phyloP scores from a whole-genome alignment of 148 eudicot species.

The Arctostaphylos glauca region DNA sequence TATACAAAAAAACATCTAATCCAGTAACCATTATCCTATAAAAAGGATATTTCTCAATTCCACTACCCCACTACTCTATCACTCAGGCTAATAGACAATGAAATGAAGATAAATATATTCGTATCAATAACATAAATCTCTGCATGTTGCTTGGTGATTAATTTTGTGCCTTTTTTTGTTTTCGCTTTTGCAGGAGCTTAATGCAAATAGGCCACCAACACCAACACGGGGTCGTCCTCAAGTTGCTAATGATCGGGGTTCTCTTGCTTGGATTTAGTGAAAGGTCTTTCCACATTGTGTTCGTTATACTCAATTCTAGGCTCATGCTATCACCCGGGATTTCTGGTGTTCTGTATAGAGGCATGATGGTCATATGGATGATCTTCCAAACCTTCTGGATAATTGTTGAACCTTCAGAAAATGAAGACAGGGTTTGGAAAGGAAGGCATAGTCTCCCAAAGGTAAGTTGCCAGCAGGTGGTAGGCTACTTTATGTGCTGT shows the following conservation, averaged over 20 bases:
- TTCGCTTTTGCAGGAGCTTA: conserved; percentile 57
- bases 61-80: background rate
- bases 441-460: conserved; percentile 18
- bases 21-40: background rate
- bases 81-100: background rate
- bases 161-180: background rate
- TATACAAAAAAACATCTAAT: background rate
- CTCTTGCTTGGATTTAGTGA: conserved; percentile 84
- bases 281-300: conserved; percentile 10
- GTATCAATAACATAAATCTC: background rate
- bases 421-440: conserved; percentile 13
- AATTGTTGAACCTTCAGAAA: conserved; percentile 24
- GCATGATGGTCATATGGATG: conserved; percentile 46
- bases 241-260: conserved; percentile 78
- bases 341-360: conserved; percentile 49
- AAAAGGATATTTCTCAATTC: background rate
- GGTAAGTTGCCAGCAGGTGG: conserved; percentile 18
- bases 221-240: conserved; percentile 98
- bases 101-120: too few relatives aligned
- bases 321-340: conserved; percentile 41
- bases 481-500: conserved; percentile 9
- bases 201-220: conserved; percentile 94
- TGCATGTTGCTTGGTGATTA: background rate
- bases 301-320: conserved; percentile 21
- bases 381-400: conserved; percentile 24